Evolutionary conservation across 1,284 basidiomycete species (phyloP).

Genomic region (Ceratobasidium sp.): DNA sequence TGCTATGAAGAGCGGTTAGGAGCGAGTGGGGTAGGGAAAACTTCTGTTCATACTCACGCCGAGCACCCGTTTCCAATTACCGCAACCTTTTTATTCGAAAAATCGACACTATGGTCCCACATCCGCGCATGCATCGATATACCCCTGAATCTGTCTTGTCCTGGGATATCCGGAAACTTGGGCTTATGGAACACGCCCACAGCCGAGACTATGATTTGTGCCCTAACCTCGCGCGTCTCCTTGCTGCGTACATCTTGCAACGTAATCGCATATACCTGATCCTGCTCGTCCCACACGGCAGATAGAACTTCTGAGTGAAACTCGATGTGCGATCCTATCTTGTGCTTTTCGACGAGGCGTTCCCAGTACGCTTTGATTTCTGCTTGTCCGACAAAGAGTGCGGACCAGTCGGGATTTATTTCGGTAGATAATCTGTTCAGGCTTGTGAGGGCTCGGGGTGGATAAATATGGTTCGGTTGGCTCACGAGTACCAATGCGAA

Average conservation of each 20-base stretch:
- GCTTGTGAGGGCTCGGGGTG: background rate
- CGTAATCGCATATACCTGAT: slow-evolving; percentile 35
- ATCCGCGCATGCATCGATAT: slow-evolving; percentile 40
- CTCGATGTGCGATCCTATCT: slow-evolving; percentile 41
- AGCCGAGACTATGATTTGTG: slow-evolving; percentile 43
- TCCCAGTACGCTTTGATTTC: slow-evolving; percentile 47
- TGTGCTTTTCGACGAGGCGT: slow-evolving; percentile 46
- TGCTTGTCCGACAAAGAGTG: slow-evolving; percentile 15
- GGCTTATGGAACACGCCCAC: slow-evolving; percentile 42
- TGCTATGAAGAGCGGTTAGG: background rate
- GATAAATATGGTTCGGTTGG: too few species aligned
- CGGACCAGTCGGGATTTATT: slow-evolving; percentile 41
- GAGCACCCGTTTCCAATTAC: slow-evolving; percentile 41
- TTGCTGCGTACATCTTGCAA: slow-evolving; percentile 41
- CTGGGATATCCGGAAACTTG: slow-evolving; percentile 42
- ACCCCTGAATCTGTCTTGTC: slow-evolving; percentile 33
- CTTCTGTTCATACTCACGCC: slow-evolving; percentile 17
- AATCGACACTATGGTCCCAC: slow-evolving; percentile 41
- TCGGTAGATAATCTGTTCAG: slow-evolving; percentile 43
- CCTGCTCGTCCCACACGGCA: slow-evolving; percentile 47
- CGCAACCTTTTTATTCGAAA: slow-evolving; percentile 28
- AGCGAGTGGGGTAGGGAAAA: too few species aligned
- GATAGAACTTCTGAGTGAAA: slow-evolving; percentile 45
- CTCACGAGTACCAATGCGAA: slow-evolving; percentile 39
- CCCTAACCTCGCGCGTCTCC: slow-evolving; percentile 39